A percentile compares a stretch with the other conserved stretches of the same genome.
These are phyloP conservation scores for Talaromyces borbonicus DNA, from an alignment of 495 filamentous ascomycete species.

Conservation along the genomic window DNA sequence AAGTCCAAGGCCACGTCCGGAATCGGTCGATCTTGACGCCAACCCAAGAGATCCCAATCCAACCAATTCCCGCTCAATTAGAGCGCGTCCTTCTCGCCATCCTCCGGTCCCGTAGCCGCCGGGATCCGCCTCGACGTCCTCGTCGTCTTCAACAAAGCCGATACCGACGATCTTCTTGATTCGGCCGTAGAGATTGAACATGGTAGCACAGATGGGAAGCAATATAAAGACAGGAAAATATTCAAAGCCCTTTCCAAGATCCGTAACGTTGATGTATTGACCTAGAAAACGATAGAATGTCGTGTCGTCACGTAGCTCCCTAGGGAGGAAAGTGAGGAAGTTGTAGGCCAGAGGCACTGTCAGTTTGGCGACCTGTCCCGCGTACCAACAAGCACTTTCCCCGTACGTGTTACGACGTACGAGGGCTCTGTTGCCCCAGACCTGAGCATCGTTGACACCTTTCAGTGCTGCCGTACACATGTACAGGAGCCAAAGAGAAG, in stretches of 20 bases:
- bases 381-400: conserved; percentile 92
- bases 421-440: conserved; percentile 88
- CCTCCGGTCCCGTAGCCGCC: conserved; percentile 64
- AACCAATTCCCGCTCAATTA: conserved; percentile 83
- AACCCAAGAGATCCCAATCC: conserved; percentile 46
- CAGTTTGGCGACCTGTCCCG: conserved; percentile 76
- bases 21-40: conserved; percentile 24
- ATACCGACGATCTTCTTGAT: conserved; percentile 72
- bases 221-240: conserved; percentile 77
- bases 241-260: conserved; percentile 75
- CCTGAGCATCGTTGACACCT: conserved; percentile 78
- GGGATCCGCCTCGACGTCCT: conserved; percentile 53
- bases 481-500: conserved; percentile 83
- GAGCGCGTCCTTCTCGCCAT: conserved; percentile 88
- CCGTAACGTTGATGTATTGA: conserved; percentile 71
- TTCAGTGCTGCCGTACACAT: conserved; percentile 82
- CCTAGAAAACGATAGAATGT: conserved; percentile 85
- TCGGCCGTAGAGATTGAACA: conserved; percentile 79
- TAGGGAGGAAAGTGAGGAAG: conserved; percentile 79
- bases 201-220: conserved; percentile 67
- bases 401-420: conserved; percentile 83
- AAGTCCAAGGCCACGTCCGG: conserved; percentile 19
- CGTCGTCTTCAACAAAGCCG: conserved; percentile 62
- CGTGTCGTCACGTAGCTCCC: conserved; percentile 53
- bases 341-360: conserved; percentile 92